A percentile compares a stretch with the other conserved stretches of the same genome.
These are phyloP conservation scores for Ramaria sp. DNA, from an alignment of 768 basidiomycete genomes.

Conservation along the genomic window DNA sequence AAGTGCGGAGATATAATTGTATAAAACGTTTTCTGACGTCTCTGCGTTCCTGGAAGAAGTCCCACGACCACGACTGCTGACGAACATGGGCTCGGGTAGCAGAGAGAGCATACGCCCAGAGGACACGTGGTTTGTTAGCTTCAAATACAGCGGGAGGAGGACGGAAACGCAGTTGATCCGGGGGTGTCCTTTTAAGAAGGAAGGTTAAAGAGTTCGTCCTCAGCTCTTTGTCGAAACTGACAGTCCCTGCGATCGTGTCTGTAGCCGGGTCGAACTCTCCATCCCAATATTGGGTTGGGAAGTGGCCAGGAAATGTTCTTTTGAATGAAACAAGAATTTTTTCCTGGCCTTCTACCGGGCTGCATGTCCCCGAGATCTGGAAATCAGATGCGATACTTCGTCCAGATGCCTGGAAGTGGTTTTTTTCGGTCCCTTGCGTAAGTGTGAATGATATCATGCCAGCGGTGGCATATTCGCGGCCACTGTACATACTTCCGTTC, in stretches of 20 bases:
- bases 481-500: too few species aligned
- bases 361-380: constrained; percentile 14
- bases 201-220: constrained; percentile 9
- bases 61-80: constrained; percentile 20
- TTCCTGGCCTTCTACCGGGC: constrained; percentile 6
- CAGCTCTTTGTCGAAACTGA: not conserved
- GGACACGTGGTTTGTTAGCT: constrained; percentile 16
- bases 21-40: not conserved
- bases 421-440: too few species aligned
- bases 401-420: constrained; percentile 12
- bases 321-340: constrained; percentile 18
- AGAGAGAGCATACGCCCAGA: constrained; percentile 24
- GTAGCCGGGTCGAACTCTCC: not conserved
- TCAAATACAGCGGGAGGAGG: constrained; percentile 18
- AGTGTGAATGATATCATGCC: too few species aligned
- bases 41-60: constrained; percentile 17
- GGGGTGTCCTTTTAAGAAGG: constrained; percentile 19
- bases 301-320: constrained; percentile 15
- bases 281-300: not conserved
- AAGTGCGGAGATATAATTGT: constrained; percentile 1
- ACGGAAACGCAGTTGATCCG: constrained; percentile 19
- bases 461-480: too few species aligned
- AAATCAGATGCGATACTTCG: constrained; percentile 11
- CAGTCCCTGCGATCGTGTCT: not conserved
- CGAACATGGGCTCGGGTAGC: constrained; percentile 17